Evolutionary conservation across 2,329 filamentous ascomycete genomes (phyloP).

Genomic region (Cladobotryum protrusum): DNA sequence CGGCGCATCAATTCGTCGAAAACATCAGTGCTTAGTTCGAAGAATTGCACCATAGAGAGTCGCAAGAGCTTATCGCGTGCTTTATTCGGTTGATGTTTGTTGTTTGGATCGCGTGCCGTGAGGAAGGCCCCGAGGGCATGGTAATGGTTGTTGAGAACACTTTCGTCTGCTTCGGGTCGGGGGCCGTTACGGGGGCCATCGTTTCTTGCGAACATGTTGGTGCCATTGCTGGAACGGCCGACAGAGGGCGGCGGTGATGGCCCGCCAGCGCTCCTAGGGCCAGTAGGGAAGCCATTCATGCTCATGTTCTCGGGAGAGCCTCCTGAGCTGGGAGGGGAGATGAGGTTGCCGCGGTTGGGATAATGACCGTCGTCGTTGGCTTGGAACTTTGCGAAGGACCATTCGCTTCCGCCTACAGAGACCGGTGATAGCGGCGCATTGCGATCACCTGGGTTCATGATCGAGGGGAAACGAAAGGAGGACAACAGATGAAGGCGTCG

Average conservation of each 20-base stretch:
- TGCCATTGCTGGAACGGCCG: slow-evolving; percentile 77
- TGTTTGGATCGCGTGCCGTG: slow-evolving; percentile 68
- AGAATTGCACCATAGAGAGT: slow-evolving; percentile 86
- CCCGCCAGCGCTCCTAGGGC: slow-evolving; percentile 51
- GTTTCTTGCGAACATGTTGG: slow-evolving; percentile 59
- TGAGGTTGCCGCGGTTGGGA: slow-evolving; percentile 52
- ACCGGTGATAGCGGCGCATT: slow-evolving; percentile 76
- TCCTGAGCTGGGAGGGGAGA: slow-evolving; percentile 65
- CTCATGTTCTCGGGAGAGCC: slow-evolving; percentile 49
- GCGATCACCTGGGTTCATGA: slow-evolving; percentile 58
- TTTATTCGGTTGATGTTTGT: slow-evolving; percentile 71
- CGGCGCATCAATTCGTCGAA: slow-evolving; percentile 89
- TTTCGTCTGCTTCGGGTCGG: slow-evolving; percentile 48
- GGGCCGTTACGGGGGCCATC: slow-evolving; percentile 60
- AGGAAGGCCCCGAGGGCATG: slow-evolving; percentile 71
- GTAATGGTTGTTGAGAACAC: slow-evolving; percentile 73
- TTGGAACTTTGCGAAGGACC: slow-evolving; percentile 66
- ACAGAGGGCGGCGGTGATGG: slow-evolving; percentile 87
- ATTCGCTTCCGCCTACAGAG: slow-evolving; percentile 78
- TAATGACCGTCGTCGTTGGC: slow-evolving; percentile 47
- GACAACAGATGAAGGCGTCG: slow-evolving; percentile 15
- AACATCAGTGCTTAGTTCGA: slow-evolving; percentile 95
- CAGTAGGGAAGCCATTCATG: slow-evolving; percentile 55
- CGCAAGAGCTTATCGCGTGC: slow-evolving; percentile 91
- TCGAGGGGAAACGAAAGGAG: slow-evolving; percentile 25